phyloP scores from a whole-genome alignment of 768 basidiomycete species.

The Auriscalpium vulgare region DNA sequence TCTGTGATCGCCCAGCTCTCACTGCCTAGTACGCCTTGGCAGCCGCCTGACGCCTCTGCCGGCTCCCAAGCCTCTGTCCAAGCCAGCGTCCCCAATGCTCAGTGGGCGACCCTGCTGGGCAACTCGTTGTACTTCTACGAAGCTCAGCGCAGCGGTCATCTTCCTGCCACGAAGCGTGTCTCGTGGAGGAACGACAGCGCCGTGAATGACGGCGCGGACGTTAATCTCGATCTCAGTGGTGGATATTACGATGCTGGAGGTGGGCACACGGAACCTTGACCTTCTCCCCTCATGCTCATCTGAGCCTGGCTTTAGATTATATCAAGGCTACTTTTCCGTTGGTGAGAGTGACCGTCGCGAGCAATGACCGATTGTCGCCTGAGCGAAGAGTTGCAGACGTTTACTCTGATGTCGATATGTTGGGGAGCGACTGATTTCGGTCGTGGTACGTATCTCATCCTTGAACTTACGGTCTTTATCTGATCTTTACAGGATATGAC shows the following conservation, averaged over 20 bases:
- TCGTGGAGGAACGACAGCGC: constrained; percentile 83
- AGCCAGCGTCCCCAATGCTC: constrained; percentile 46
- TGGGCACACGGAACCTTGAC: constrained; percentile 22
- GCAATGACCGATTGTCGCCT: neutral
- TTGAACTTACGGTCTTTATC: neutral
- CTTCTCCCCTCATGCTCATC: neutral
- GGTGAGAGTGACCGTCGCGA: constrained; percentile 31
- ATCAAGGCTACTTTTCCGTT: constrained; percentile 85
- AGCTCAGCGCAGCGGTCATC: constrained; percentile 75
- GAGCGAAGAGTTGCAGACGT: constrained; percentile 40
- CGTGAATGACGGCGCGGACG: constrained; percentile 68
- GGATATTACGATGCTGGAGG: constrained; percentile 94
- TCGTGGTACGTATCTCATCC: constrained; percentile 37
- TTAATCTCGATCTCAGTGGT: constrained; percentile 67
- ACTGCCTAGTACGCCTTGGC: constrained; percentile 55
- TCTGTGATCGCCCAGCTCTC: constrained; percentile 45
- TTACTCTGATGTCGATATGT: constrained; percentile 75
- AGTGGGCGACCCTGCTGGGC: constrained; percentile 80
- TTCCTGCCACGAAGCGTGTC: constrained; percentile 64
- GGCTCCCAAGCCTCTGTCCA: constrained; percentile 42
- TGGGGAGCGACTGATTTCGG: constrained; percentile 89
- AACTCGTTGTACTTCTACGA: constrained; percentile 86
- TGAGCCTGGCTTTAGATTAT: constrained; percentile 48
- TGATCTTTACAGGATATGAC: constrained; percentile 55
- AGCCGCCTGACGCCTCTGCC: constrained; percentile 50